phyloP scores from a whole-genome alignment of 306 rosid genomes.

The Prunus davidiana region DNA sequence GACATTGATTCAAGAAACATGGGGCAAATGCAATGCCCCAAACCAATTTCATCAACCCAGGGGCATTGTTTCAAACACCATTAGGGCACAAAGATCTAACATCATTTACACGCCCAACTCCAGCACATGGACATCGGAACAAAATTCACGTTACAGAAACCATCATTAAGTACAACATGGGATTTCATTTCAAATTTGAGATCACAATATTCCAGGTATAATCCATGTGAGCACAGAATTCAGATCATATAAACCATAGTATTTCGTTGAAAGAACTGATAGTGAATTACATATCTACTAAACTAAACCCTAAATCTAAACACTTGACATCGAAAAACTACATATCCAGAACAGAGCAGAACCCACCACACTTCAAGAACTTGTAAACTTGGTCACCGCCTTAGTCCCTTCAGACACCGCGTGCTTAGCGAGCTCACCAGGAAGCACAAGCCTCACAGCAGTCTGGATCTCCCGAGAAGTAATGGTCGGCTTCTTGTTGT shows the following conservation, averaged over 20 bases:
- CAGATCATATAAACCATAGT: background rate
- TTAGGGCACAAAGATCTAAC: no score
- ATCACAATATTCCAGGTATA: background rate
- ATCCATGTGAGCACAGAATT: background rate
- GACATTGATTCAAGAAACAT: no score
- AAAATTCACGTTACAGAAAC: no score
- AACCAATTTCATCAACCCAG: no score
- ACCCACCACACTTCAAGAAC: slow-evolving; percentile 26
- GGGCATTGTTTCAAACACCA: no score
- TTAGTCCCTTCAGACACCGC: slow-evolving; percentile 76
- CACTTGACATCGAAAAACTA: background rate
- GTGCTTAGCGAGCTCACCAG: slow-evolving; percentile 71
- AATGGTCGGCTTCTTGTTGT: slow-evolving; percentile 75
- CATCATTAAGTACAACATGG: background rate
- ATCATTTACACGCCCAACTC: background rate
- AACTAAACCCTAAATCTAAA: background rate
- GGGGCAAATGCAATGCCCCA: no score
- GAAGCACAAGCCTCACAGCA: slow-evolving; percentile 64
- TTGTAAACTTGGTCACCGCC: slow-evolving; percentile 66
- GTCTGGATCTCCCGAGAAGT: slow-evolving; percentile 79
- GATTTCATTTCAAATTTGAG: background rate
- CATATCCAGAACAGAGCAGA: background rate
- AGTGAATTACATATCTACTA: background rate
- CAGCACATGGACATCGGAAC: background rate
- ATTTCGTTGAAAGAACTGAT: background rate